Evolutionary conservation across 352 stramenopile genomes (phyloP), one percentile per base, ranked within the genome.

Genomic region (Albugo candida): DNA sequence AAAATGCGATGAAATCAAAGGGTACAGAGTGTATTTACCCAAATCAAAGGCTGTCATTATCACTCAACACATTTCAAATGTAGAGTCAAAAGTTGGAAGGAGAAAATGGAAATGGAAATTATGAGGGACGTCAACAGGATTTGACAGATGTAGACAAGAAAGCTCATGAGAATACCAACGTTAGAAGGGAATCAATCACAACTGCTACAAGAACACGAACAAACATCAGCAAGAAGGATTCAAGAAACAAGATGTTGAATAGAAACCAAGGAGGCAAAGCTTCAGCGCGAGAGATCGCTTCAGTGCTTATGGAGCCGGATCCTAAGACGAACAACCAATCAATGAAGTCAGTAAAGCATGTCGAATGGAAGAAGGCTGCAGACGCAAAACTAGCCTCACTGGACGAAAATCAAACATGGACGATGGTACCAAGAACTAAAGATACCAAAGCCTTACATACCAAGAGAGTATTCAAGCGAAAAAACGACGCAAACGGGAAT

Each of bases 11-110:
- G 48, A 56, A 6, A 60, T 39, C 5, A 63, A 63, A 10, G 43
- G 35, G 0, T 63, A 57, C 36, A 36, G 34, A 11, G 56, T 63
- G 0, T 59, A 56, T 36, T n/a, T 63, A 18, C 43, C 42, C 0
- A 45, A 54, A 19, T 34, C 51, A 0, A 47, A 42, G 17, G 8
- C 17, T 8, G 38, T 43, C 3, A 24, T 8, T 10, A 8, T 21
- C 8, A 43, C 38, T 43, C 38, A 43, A 8, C 38, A 43, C 8
- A 8, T 43, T 10, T 10, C 17, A 8, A 43, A 43, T 21, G 17
- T 43, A 8, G 8, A 24, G 38, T 2, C 38, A n/a, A 8, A 19
- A 10, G 17, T 43, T 43, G 2, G 59, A 49, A 0, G 44, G 56
- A 16, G 42, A 58, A 31, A 48, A 57, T 2, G 24, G 8, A 31